Percentiles rank a stretch among this genome's conserved stretches.
These are phyloP conservation scores for Austroboletus novae-zelandiae DNA, from an alignment of 1,284 basidiomycete species.

Conservation along the genomic window DNA sequence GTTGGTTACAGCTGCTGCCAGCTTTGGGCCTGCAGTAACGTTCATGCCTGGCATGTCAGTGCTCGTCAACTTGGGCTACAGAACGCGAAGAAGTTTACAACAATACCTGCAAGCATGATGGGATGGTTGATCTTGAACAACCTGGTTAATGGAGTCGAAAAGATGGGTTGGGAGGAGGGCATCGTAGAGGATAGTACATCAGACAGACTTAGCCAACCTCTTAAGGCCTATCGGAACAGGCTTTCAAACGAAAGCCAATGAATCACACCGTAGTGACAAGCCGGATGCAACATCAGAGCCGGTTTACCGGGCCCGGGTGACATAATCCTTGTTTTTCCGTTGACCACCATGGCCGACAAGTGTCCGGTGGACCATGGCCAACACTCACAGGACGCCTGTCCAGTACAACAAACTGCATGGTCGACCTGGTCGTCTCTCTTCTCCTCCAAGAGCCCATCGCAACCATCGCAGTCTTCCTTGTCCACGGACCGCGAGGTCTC, in stretches of 20 bases:
- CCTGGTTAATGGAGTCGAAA: conserved; percentile 62
- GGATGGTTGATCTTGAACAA: conserved; percentile 82
- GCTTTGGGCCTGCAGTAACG: conserved; percentile 74
- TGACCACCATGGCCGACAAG: conserved; percentile 39
- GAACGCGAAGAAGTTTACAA: background rate
- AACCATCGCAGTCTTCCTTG: conserved; percentile 39
- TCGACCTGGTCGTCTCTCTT: conserved; percentile 55
- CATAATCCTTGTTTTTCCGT: conserved; percentile 11
- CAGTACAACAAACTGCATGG: conserved; percentile 36
- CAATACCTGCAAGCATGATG: conserved; percentile 66
- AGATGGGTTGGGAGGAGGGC: conserved; percentile 56
- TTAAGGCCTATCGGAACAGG: no score
- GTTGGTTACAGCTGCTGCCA: conserved; percentile 80
- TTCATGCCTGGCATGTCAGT: conserved; percentile 61
- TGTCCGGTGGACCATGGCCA: conserved; percentile 63
- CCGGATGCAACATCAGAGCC: background rate
- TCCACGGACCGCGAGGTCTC: conserved; percentile 78
- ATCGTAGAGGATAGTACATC: conserved; percentile 30
- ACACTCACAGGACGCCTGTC: conserved; percentile 40
- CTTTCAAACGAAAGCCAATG: no score
- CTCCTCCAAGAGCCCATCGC: conserved; percentile 28
- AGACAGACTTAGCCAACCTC: background rate
- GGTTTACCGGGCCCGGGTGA: conserved; percentile 24
- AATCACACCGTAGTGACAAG: no score
- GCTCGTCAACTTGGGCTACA: background rate